These are phyloP conservation scores for Rickenella mellea DNA, from an alignment of 768 basidiomycete genomes.

Conservation along the genomic window DNA sequence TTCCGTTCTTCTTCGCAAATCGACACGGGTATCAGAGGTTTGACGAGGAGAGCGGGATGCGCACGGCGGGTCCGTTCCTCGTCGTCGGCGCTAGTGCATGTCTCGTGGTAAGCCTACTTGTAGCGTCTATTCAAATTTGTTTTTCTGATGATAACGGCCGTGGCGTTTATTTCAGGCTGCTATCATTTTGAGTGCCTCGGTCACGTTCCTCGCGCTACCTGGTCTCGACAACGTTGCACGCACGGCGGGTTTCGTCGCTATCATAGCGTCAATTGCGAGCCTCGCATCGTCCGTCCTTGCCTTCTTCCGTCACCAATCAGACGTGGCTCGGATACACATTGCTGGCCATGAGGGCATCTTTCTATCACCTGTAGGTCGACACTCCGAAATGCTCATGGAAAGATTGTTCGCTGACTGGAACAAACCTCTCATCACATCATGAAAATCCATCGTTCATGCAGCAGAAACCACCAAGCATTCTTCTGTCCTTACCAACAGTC, in stretches of 20 bases:
- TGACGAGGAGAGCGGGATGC: conserved; percentile 53
- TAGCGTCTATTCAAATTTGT: background rate
- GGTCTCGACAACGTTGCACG: conserved; percentile 58
- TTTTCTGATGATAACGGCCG: conserved; percentile 2
- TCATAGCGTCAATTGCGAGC: conserved; percentile 58
- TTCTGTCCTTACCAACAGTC: conserved; percentile 66
- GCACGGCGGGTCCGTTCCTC: conserved; percentile 46
- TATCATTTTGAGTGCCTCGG: conserved; percentile 69
- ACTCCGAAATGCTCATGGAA: too few relatives aligned
- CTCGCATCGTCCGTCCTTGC: conserved; percentile 63
- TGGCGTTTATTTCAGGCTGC: conserved; percentile 46
- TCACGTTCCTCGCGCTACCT: conserved; percentile 74
- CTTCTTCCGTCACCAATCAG: conserved; percentile 60
- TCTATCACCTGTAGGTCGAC: background rate
- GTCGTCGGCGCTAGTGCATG: conserved; percentile 57
- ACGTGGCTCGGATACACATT: conserved; percentile 43
- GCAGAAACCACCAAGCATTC: conserved; percentile 40
- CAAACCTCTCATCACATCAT: background rate
- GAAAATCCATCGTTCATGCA: background rate
- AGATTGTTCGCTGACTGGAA: background rate
- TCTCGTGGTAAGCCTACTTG: conserved; percentile 40
- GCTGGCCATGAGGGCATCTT: conserved; percentile 48
- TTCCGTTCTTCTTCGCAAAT: conserved; percentile 67
- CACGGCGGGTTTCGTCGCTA: conserved; percentile 56
- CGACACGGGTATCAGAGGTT: conserved; percentile 36